Evolutionary conservation across 1,284 basidiomycete species (phyloP).

Genomic region (Exobasidium rhododendri): DNA sequence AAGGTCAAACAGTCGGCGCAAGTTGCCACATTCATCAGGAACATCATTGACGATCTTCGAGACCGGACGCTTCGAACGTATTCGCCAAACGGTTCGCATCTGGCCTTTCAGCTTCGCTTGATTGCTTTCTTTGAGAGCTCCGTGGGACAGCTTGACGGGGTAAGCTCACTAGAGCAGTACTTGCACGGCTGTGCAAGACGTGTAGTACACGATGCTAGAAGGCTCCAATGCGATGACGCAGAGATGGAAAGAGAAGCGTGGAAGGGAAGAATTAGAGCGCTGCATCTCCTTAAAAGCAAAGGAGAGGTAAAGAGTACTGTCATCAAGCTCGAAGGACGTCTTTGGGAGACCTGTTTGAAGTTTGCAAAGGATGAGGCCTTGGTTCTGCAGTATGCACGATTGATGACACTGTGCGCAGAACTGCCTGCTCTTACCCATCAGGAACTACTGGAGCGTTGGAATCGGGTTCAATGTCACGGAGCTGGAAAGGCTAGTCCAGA

Average conservation of each 20-base stretch:
- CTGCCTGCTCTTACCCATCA: not conserved
- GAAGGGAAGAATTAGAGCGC: not conserved
- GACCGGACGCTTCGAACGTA: not conserved
- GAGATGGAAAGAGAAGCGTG: not conserved
- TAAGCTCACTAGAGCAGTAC: not conserved
- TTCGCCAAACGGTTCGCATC: not conserved
- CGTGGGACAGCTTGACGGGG: not conserved
- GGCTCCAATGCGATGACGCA: not conserved
- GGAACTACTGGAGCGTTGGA: not conserved
- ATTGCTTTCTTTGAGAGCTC: not conserved
- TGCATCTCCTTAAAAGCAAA: not conserved
- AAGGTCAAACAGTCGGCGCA: not conserved
- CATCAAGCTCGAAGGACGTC: not conserved
- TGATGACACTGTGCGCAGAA: not conserved
- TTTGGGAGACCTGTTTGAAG: not conserved
- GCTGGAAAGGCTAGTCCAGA: not conserved
- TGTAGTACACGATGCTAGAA: not conserved
- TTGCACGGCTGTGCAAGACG: not conserved
- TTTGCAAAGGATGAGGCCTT: not conserved
- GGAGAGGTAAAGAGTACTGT: not conserved
- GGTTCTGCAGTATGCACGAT: not conserved
- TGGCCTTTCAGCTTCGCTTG: not conserved
- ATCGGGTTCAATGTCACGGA: not conserved
- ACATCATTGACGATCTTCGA: not conserved
- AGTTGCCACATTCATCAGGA: not conserved